Percentiles rank a stretch among this genome's conserved stretches.
These are phyloP conservation scores for Aspergillus hortae DNA, from an alignment of 2,329 filamentous ascomycete species.

Conservation along the genomic window DNA sequence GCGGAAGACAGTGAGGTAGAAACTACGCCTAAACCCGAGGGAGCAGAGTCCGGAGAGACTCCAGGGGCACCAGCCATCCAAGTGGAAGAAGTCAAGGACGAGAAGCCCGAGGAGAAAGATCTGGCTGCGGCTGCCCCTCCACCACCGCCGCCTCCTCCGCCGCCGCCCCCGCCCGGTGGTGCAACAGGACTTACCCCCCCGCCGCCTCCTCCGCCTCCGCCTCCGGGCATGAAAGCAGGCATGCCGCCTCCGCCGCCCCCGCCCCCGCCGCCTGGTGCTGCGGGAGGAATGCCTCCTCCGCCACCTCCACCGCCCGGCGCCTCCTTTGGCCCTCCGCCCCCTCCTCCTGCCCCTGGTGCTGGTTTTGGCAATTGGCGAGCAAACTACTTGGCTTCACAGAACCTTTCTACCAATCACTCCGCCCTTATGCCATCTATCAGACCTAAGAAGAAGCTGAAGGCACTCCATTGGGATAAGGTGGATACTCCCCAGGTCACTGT, in stretches of 20 bases:
- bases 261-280: conserved; percentile 41
- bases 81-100: conserved; percentile 17
- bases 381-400: conserved; percentile 67
- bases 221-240: conserved; percentile 34
- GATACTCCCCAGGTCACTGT: conserved; percentile 87
- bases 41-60: conserved; percentile 47
- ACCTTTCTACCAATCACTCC: conserved; percentile 53
- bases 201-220: conserved; percentile 46
- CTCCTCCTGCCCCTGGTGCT: conserved; percentile 64
- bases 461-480: conserved; percentile 98
- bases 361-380: conserved; percentile 58
- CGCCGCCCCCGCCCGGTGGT: conserved; percentile 42
- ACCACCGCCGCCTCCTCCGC: conserved; percentile 41
- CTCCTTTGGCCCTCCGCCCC: conserved; percentile 51
- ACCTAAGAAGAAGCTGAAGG: conserved; percentile 99
- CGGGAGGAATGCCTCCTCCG: conserved; percentile 34
- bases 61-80: conserved; percentile 59
- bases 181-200: conserved; percentile 39
- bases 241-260: conserved; percentile 48
- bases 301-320: conserved; percentile 39
- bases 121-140: conserved; percentile 34
- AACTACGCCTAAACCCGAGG: background rate
- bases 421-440: conserved; percentile 75
- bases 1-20: conserved; percentile 15
- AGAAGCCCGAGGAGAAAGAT: conserved; percentile 9